Base-by-base conservation (phyloP, 176 grass and related monocot genomes). In the Avena sativa region DNA sequence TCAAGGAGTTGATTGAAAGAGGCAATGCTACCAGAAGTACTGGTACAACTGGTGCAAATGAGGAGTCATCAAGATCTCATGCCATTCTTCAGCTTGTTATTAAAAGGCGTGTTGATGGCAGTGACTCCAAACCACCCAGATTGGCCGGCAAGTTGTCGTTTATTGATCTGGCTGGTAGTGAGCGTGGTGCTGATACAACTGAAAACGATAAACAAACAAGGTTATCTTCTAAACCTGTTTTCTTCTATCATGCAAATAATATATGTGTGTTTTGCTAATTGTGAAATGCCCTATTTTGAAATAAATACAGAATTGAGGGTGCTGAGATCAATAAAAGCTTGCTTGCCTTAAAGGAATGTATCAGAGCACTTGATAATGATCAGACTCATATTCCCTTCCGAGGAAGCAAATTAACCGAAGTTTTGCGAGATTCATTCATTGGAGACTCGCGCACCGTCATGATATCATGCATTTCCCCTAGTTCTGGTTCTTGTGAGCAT, bases 301-400 rank as follows among this genome's bases (percentile, higher is more conserved):
- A 78, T 88, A 67, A 26, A 52, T 52, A 48, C 91, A 99, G 97
- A 87, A 99, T 99, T 71, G 97, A 99, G 90, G 97, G 97, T 59
- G 97, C 97, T 66, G 97, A 99, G 89, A 99, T 99, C 70, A 99
- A 99, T 87, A 99, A 99, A 96, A 99, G 97, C 88, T 92, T 99
- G 87, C 91, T 99, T 88, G 97, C 94, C 23, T 89, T 99, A 47
- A 99, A 99, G 48, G 97, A 99, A 87, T 99, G 97, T 84, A 99
- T 99, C 75, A 89, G 97, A 86, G 97, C 97, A 78, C 90, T 99
- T 34, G 97, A 99, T 89, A 99, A 97, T 25, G 97, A 99, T 74
- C 94, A 99, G 73, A 94, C 83, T 84, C 97, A 99, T 89, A 99
- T 99, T 83, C 97, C 97, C 68, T 99, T 99, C 76, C 93, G 97